Evolutionary conservation across 345 rosid species (phyloP), one percentile per base, ranked within the genome.

Genomic region (Gossypium raimondii): DNA sequence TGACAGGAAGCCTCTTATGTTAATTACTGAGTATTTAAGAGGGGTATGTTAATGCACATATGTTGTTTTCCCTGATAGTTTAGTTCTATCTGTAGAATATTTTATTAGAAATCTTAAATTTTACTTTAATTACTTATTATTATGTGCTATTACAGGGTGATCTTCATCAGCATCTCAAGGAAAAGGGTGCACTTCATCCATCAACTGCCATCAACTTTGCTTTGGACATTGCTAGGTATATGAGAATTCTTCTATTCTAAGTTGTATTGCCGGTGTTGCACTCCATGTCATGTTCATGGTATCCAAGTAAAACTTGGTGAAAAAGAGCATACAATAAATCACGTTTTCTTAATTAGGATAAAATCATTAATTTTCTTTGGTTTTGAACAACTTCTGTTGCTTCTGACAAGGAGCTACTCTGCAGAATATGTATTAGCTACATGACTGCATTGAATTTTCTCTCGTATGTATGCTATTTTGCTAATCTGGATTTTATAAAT

Each of bases 1-100:
- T 1, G 97, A 95, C 81, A 91, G 84, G 89, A 95, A 95, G 91
- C 99, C 99, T n/a, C 94, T 93, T 77, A 93, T 95, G 99, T 84
- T 95, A 80, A 93, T 95, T 72, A 95, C 98, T 0, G 99, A 95
- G 76, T 95, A 89, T 84, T 82, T 95, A 53, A 88, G 97, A 76
- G 99, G 99, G 93, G 99, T 95, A 88, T 71, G 69, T 69, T 72
- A 81, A 50, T 78, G 45, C 25, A 12, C 65, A 45, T 76, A 68
- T 81, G 22, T 38, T 43, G 75, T 52, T 25, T 73, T 78, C 76
- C 50, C 44, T 50, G 64, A 14, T 74, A 67, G 65, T 59, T 44
- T 56, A 44, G 11, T 65, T 78, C 69, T 47, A 41, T 60, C 24
- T 57, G 51, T 14, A 66, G 76, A 53, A 63, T 61, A 68, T 61